These are phyloP conservation scores for Metarhizium humberi DNA, from an alignment of 2,329 filamentous ascomycete species.

Conservation along the genomic window DNA sequence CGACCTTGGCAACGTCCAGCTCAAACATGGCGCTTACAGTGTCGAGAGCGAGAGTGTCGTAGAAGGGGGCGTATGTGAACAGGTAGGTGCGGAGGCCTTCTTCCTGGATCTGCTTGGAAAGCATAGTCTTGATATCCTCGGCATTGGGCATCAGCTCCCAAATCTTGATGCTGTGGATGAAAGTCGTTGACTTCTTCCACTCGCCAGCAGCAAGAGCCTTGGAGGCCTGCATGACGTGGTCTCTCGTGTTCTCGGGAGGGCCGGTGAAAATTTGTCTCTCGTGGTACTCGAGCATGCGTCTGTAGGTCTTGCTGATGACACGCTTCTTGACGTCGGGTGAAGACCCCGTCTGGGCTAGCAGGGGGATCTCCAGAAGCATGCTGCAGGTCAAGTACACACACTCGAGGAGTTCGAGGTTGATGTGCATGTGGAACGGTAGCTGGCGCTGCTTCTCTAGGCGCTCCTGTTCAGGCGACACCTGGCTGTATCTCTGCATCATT, in stretches of 20 bases:
- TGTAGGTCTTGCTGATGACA: slow-evolving; percentile 98
- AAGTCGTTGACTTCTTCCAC: slow-evolving; percentile 93
- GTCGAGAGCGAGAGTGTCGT: slow-evolving; percentile 84
- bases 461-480: slow-evolving; percentile 96
- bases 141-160: slow-evolving; percentile 95
- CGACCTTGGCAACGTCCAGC: slow-evolving; percentile 79
- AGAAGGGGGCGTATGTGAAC: slow-evolving; percentile 98
- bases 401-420: slow-evolving; percentile 96
- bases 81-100: slow-evolving; percentile 97
- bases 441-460: slow-evolving; percentile 94
- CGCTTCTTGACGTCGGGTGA: slow-evolving; percentile 96
- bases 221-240: slow-evolving; percentile 98
- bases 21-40: slow-evolving; percentile 94
- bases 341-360: slow-evolving; percentile 92
- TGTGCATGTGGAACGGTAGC: slow-evolving; percentile 99
- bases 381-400: slow-evolving; percentile 98
- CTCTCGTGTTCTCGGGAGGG: slow-evolving; percentile 94
- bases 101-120: slow-evolving; percentile 96
- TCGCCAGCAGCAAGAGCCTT: slow-evolving; percentile 94
- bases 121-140: slow-evolving; percentile 92
- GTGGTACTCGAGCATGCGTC: slow-evolving; percentile 98
- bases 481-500: slow-evolving; percentile 93
- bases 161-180: slow-evolving; percentile 98
- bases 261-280: slow-evolving; percentile 99
- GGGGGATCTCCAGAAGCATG: slow-evolving; percentile 97